Evolutionary conservation across 2,329 filamentous ascomycete genomes (phyloP), one percentile per base, ranked within the genome.

Genomic region (Sclerotinia nivalis): DNA sequence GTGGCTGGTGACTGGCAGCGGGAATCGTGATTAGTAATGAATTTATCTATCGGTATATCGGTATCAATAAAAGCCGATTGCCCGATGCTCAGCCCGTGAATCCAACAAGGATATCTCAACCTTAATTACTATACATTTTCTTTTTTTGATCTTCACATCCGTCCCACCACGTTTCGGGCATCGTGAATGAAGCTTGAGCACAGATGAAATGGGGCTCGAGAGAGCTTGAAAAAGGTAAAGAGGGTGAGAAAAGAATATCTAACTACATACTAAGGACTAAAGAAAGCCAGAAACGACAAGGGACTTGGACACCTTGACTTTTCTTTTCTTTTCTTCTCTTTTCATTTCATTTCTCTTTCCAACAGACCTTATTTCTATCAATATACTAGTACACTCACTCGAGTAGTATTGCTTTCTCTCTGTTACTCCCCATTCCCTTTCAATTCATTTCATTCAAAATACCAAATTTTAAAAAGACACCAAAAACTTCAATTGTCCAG

Each of bases 101-200:
- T 20, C 37, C 37, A 6, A 43, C 54, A n/a, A 37, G 45, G 45
- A 12, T 47, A 1, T 8, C 28, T 56, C 34, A 34, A 56, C 54
- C 9, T 34, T 56, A 56, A 31, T 31, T 31, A 9, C 28, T 20
- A 31, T 6, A 15, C 13, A 6, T 43, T 58, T 8, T n/a, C 18
- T n/a, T 40, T 59, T 40, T 59, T 22, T 45, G 37, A 60, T 60
- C 58, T 60, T 45, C 58, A 60, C 58, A 60, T 60, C 58, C 58
- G 45, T 60, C 43, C 40, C 58, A 61, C 58, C 58, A 47, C n/a
- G 55, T 70, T 65, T 72, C 61, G 69, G 72, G 73, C 72, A 61
- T 61, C 58, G 58, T 47, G 3, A 47, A 7, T 61, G 40, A 61
- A 47, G 58, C 58, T 61, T 47, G 58, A 61, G 58, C 40, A 61